These are phyloP conservation scores for Salix koriyanagi DNA, from an alignment of 345 rosid species.

Conservation along the genomic window DNA sequence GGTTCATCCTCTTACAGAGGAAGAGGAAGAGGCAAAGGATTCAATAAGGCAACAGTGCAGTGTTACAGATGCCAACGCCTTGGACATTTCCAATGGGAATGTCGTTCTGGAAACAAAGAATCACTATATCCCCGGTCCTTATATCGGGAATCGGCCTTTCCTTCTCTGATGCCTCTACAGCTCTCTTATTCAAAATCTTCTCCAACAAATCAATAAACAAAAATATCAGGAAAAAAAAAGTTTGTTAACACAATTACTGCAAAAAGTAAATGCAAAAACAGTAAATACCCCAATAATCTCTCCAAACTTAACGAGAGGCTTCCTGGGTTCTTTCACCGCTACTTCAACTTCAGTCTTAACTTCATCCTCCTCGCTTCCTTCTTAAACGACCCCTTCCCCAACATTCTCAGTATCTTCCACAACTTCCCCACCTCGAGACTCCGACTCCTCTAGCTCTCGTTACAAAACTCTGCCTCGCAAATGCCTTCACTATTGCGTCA, in stretches of 20 bases:
- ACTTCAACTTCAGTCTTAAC: constrained; percentile 21
- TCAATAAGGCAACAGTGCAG: too few species aligned
- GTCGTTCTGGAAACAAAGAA: too few species aligned
- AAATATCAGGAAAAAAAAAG: neutral
- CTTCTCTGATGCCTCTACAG: constrained; percentile 63
- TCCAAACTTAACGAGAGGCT: too few species aligned
- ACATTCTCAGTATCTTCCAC: constrained; percentile 31
- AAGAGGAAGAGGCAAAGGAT: too few species aligned
- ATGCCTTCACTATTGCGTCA: constrained; percentile 10
- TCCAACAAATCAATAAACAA: neutral
- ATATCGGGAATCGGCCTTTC: constrained; percentile 68
- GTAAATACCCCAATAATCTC: too few species aligned
- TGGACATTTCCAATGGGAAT: too few species aligned
- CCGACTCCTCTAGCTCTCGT: constrained; percentile 49
- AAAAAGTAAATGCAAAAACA: too few species aligned
- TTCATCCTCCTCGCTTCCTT: constrained; percentile 22
- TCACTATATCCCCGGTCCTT: constrained; percentile 77
- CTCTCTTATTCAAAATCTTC: constrained; percentile 79
- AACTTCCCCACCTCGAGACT: constrained; percentile 33
- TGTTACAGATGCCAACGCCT: too few species aligned
- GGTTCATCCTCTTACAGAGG: too few species aligned
- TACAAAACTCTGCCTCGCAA: constrained; percentile 38
- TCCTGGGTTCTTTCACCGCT: too few species aligned
- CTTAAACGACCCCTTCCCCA: constrained; percentile 28
- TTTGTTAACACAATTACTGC: too few species aligned